Conservation (phyloP, 1,284 basidiomycete species). For the Irpex sp. region DNA sequence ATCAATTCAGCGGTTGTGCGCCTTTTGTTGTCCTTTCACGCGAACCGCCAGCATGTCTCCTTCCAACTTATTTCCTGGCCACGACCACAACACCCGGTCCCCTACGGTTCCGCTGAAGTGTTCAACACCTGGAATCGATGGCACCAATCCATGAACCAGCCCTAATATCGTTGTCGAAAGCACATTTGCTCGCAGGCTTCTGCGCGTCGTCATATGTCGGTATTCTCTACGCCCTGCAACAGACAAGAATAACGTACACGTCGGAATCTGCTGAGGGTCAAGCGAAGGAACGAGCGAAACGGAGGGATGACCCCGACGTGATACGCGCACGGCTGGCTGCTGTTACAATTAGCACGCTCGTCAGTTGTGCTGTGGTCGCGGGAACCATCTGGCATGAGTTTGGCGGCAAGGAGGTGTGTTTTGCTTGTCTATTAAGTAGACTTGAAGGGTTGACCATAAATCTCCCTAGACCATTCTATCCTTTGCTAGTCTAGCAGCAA, state of each 20-base stretch:
- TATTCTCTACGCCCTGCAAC: slow-evolving; percentile 28
- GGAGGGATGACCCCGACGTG: slow-evolving; percentile 70
- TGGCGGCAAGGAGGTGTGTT: slow-evolving; percentile 28
- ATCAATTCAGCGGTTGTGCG: background rate
- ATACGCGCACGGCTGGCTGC: slow-evolving; percentile 65
- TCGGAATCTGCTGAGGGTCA: slow-evolving; percentile 9
- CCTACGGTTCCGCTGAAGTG: background rate
- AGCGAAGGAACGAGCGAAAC: slow-evolving; percentile 17
- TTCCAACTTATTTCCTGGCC: background rate
- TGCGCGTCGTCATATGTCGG: slow-evolving; percentile 29
- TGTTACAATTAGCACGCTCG: slow-evolving; percentile 52
- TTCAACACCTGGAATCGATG: background rate
- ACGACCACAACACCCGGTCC: background rate
- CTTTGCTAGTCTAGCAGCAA: slow-evolving; percentile 15
- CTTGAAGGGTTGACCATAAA: background rate
- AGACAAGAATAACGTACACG: slow-evolving; percentile 23
- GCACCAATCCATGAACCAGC: background rate
- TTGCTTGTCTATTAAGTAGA: background rate
- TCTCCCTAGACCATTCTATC: slow-evolving; percentile 13
- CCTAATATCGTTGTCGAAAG: slow-evolving; percentile 19
- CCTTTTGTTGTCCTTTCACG: background rate
- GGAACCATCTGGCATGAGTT: slow-evolving; percentile 29
- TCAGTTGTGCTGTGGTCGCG: slow-evolving; percentile 46
- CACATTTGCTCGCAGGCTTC: slow-evolving; percentile 25
- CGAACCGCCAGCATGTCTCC: background rate